Conservation (phyloP, 2,329 filamentous ascomycete species). For the Taxawa tesnikishii region DNA sequence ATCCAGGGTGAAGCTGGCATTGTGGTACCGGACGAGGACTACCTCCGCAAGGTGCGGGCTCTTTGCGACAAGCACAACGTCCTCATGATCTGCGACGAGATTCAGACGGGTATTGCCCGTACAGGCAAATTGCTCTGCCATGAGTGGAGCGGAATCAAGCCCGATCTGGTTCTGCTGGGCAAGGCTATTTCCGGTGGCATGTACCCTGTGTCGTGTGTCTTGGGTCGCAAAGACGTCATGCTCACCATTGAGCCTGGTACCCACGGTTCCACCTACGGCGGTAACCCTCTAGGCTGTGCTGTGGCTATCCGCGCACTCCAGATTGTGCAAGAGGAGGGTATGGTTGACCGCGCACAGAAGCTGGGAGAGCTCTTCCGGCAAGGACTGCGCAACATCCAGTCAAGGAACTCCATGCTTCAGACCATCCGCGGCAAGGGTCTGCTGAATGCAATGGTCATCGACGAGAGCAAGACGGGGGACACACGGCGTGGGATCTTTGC, state of each 20-base stretch:
- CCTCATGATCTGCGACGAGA: slow-evolving; percentile 93
- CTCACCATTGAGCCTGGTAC: slow-evolving; percentile 91
- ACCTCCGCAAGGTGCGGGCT: slow-evolving; percentile 65
- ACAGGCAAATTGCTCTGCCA: slow-evolving; percentile 90
- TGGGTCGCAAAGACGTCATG: slow-evolving; percentile 85
- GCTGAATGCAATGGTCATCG: slow-evolving; percentile 91
- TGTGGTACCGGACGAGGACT: slow-evolving; percentile 83
- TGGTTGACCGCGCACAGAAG: slow-evolving; percentile 70
- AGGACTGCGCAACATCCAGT: slow-evolving; percentile 58
- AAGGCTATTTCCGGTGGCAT: slow-evolving; percentile 98
- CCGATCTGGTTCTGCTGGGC: slow-evolving; percentile 85
- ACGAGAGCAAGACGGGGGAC: slow-evolving; percentile 75
- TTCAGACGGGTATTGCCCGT: slow-evolving; percentile 92
- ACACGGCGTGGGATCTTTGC: slow-evolving; percentile 92
- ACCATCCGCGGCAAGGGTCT: slow-evolving; percentile 82
- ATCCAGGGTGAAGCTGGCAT: slow-evolving; percentile 98
- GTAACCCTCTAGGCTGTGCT: slow-evolving; percentile 89
- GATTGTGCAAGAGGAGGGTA: slow-evolving; percentile 80
- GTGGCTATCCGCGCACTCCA: slow-evolving; percentile 92
- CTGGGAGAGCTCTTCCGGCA: slow-evolving; percentile 76
- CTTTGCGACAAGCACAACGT: slow-evolving; percentile 95
- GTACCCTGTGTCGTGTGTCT: slow-evolving; percentile 94
- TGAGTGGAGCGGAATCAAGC: slow-evolving; percentile 90
- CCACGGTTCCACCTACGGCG: slow-evolving; percentile 96
- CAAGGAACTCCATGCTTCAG: slow-evolving; percentile 60